Evolutionary conservation across 2,329 filamentous ascomycete genomes (phyloP).

Genomic region (Diaporthe longicolla): DNA sequence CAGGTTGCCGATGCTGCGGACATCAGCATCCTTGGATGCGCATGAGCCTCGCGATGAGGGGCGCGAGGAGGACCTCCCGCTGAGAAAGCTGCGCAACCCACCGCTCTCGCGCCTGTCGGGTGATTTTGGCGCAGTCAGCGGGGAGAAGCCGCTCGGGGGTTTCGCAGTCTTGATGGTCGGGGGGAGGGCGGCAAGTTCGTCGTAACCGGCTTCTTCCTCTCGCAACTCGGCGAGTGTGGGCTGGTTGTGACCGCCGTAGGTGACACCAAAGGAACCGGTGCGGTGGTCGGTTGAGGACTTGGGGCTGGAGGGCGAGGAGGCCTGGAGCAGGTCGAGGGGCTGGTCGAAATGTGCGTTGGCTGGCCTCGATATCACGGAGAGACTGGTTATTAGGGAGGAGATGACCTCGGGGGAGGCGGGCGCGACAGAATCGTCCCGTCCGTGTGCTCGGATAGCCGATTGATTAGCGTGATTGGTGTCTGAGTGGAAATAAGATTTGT

Average conservation of each 20-base stretch:
- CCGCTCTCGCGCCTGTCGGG: conserved; percentile 58
- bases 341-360: conserved; percentile 79
- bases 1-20: conserved; percentile 74
- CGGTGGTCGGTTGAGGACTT: conserved; percentile 53
- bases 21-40: conserved; percentile 69
- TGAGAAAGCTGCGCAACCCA: conserved; percentile 73
- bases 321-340: conserved; percentile 59
- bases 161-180: conserved; percentile 87
- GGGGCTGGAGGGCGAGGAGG: conserved; percentile 41
- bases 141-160: conserved; percentile 81
- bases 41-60: conserved; percentile 72
- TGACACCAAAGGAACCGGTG: conserved; percentile 75
- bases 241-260: conserved; percentile 76
- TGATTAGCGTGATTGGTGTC: conserved; percentile 40
- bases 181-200: conserved; percentile 73
- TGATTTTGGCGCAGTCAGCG: conserved; percentile 75
- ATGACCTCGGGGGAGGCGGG: conserved; percentile 78
- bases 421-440: conserved; percentile 47
- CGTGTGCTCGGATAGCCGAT: conserved; percentile 30
- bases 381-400: conserved; percentile 77
- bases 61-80: conserved; percentile 63
- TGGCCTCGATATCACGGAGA: conserved; percentile 77
- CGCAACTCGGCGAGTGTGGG: conserved; percentile 64
- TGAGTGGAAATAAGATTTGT: conserved; percentile 38
- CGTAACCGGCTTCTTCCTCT: conserved; percentile 64